A percentile compares a stretch with the other conserved stretches of the same genome.
These are phyloP conservation scores for Plasmodium gonderi DNA, from an alignment of 169 alveolate genomes.

Conservation along the genomic window DNA sequence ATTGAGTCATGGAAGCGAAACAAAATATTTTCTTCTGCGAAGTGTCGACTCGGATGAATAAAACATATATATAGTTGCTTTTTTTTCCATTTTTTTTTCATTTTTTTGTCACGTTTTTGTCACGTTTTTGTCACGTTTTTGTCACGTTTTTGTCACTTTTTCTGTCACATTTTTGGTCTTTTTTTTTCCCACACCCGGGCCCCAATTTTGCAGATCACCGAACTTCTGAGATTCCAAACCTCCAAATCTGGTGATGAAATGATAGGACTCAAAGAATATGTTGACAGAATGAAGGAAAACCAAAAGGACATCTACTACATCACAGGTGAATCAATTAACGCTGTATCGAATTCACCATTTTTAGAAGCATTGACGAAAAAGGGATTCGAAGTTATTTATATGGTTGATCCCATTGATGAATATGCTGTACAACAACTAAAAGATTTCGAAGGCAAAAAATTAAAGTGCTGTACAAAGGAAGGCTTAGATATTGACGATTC, in stretches of 20 bases:
- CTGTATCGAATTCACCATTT: constrained; percentile 98
- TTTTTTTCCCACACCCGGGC: background rate
- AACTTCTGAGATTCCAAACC: constrained; percentile 97
- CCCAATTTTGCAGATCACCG: constrained; percentile 89
- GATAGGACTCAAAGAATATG: constrained; percentile 97
- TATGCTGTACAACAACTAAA: constrained; percentile 98
- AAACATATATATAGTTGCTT: too few relatives aligned
- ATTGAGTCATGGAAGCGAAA: constrained; percentile 72
- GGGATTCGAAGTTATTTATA: constrained; percentile 97
- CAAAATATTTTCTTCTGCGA: background rate
- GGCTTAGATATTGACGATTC: constrained; percentile 95
- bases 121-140: background rate
- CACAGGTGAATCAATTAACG: constrained; percentile 98
- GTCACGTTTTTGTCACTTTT: background rate
- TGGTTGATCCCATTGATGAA: constrained; percentile 99
- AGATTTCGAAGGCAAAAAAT: constrained; percentile 98
- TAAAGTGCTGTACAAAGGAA: constrained; percentile 98
- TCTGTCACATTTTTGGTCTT: background rate
- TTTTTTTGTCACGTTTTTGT: background rate
- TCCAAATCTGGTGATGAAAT: constrained; percentile 99
- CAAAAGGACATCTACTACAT: constrained; percentile 99
- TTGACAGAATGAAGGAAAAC: constrained; percentile 99
- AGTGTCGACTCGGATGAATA: background rate
- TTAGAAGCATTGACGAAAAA: constrained; percentile 97
- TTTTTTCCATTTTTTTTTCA: background rate